A percentile compares a stretch with the other conserved stretches of the same genome.
These are phyloP conservation scores for Diutina mesorugosa DNA, from an alignment of 1,139 yeast species.

Conservation along the genomic window DNA sequence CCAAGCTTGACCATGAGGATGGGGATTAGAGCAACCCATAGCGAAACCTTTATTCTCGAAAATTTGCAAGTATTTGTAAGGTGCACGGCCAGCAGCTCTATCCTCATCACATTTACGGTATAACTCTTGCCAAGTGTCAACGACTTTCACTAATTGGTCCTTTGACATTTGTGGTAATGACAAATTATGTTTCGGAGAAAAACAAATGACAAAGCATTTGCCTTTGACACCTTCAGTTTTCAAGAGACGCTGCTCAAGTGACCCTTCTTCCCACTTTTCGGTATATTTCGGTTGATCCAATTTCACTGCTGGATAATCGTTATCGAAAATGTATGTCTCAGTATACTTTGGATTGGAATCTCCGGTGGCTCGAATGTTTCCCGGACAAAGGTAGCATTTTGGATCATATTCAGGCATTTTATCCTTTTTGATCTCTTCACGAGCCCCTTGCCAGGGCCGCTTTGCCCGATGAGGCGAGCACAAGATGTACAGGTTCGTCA, in stretches of 20 bases:
- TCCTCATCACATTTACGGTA: slow-evolving; percentile 28
- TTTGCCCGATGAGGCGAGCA: slow-evolving; percentile 72
- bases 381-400: slow-evolving; percentile 64
- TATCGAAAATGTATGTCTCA: slow-evolving; percentile 46
- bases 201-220: slow-evolving; percentile 60
- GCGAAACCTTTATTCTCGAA: slow-evolving; percentile 72
- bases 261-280: slow-evolving; percentile 8
- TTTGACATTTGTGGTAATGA: slow-evolving; percentile 52
- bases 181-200: slow-evolving; percentile 58
- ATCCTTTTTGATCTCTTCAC: slow-evolving; percentile 35
- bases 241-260: slow-evolving; percentile 29
- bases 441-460: slow-evolving; percentile 75
- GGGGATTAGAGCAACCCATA: slow-evolving; percentile 78
- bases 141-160: slow-evolving; percentile 31
- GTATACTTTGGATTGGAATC: slow-evolving; percentile 47
- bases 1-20: slow-evolving; percentile 79
- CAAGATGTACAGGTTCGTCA: slow-evolving; percentile 48
- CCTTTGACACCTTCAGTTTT: slow-evolving; percentile 53
- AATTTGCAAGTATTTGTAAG: slow-evolving; percentile 52
- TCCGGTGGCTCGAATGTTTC: slow-evolving; percentile 57
- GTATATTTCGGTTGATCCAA: slow-evolving; percentile 38
- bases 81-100: slow-evolving; percentile 25
- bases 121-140: slow-evolving; percentile 47
- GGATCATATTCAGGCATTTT: slow-evolving; percentile 46
- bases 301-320: slow-evolving; percentile 64